These are phyloP conservation scores for Eimeria tenella DNA, from an alignment of 169 alveolate species.

Conservation along the genomic window DNA sequence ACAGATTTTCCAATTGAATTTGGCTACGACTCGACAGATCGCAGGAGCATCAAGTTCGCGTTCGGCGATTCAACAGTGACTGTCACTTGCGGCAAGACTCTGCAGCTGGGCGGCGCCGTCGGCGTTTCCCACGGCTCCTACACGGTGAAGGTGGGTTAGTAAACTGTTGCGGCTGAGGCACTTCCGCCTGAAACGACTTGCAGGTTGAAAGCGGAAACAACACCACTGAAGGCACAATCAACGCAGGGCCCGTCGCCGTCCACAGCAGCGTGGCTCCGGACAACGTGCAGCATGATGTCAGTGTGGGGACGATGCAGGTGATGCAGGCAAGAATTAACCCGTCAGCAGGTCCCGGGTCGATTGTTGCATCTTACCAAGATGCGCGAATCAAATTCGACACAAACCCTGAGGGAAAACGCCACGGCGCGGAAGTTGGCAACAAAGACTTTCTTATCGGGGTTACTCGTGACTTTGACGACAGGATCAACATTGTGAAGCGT, in stretches of 20 bases:
- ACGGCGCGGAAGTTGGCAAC: conserved; percentile 50
- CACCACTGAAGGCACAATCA: neutral
- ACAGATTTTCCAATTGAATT: conserved; percentile 17
- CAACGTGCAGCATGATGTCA: neutral
- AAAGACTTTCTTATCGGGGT: conserved; percentile 26
- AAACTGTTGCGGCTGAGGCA: neutral
- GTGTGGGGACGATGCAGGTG: conserved; percentile 10
- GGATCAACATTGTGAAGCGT: conserved; percentile 47
- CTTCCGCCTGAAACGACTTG: neutral
- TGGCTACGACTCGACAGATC: conserved; percentile 35
- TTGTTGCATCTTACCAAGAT: conserved; percentile 26
- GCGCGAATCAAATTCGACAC: neutral
- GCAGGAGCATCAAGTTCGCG: conserved; percentile 31
- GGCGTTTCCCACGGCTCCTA: conserved; percentile 49
- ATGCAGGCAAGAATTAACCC: neutral
- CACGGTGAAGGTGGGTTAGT: conserved; percentile 26
- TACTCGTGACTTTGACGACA: conserved; percentile 68
- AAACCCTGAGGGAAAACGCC: conserved; percentile 39
- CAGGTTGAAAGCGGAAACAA: conserved; percentile 11
- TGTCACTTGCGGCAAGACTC: conserved; percentile 25
- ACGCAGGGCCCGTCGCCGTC: conserved; percentile 13
- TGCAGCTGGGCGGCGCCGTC: conserved; percentile 38
- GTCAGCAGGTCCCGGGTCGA: conserved; percentile 43
- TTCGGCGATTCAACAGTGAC: conserved; percentile 24
- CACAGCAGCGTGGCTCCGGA: neutral